Evolutionary conservation across 2,329 filamentous ascomycete genomes (phyloP).

Genomic region (Stemphylium lycopersici): DNA sequence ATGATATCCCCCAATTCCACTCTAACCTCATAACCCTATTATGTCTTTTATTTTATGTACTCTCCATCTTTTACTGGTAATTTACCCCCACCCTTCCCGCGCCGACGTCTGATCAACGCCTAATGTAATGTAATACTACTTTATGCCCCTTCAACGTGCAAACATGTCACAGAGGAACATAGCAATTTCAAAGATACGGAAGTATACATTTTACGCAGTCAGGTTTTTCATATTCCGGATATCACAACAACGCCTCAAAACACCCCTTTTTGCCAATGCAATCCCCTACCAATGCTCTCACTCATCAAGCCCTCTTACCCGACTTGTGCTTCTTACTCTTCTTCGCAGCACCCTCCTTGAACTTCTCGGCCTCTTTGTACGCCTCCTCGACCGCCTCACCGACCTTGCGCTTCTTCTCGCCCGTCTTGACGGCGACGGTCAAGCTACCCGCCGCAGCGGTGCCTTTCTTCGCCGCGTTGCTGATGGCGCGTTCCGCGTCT

Average conservation of each 20-base stretch:
- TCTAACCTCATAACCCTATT: not conserved
- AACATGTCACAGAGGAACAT: no score
- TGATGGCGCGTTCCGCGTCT: conserved; percentile 75
- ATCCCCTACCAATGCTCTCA: not conserved
- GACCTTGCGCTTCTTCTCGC: conserved; percentile 77
- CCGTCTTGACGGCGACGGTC: conserved; percentile 82
- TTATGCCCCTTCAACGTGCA: no score
- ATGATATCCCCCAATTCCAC: conserved; percentile 10
- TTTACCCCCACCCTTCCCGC: no score
- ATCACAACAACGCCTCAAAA: not conserved
- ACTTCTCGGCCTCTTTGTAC: conserved; percentile 45
- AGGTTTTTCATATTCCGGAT: not conserved
- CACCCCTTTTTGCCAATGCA: no score
- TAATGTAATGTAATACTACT: no score
- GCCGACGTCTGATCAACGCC: no score
- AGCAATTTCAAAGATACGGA: no score
- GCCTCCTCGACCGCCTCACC: conserved; percentile 60
- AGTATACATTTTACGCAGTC: not conserved
- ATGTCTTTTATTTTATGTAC: not conserved
- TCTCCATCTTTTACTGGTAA: not conserved
- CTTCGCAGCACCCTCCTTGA: conserved; percentile 41
- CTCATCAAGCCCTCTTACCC: conserved; percentile 52
- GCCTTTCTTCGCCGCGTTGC: conserved; percentile 52
- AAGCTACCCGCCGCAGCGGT: conserved; percentile 61
- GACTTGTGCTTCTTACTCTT: conserved; percentile 46